Evolutionary conservation across 2,329 filamentous ascomycete species (phyloP), one percentile per base, ranked within the genome.

Genomic region (Elsinoe arachidis): DNA sequence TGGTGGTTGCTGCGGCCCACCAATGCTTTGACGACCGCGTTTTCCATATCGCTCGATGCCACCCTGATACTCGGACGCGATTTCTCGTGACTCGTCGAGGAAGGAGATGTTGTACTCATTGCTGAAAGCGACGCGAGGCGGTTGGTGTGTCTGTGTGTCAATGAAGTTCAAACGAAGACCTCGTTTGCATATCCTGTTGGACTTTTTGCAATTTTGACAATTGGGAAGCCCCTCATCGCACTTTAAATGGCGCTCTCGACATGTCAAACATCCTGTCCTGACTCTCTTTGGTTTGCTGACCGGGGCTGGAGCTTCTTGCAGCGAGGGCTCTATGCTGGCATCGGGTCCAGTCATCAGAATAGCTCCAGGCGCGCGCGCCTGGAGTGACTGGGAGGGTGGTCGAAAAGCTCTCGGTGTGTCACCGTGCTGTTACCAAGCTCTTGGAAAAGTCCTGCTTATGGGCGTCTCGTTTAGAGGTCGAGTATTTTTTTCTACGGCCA

Each of bases 121-220:
- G 1, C 82, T 80, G 4, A 80, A 77, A 21, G 87, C 74, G 51
- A 80, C 80, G n/a, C 66, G 53, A 7, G 56, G 63, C 55, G 86
- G 88, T 52, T 77, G 74, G 66, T 87, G 83, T 58, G 86, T 84
- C 61, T 86, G 85, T 2, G 86, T 87, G 67, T 96, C 90, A 63
- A 96, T 90, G 66, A 96, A 97, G 73, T 96, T 96, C 39, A 97
- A 77, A 37, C 89, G 82, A 53, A 96, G 78, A 15, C 91, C 92
- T 64, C 90, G 83, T 69, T 91, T 90, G 76, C 92, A 97, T 58
- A 85, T 77, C 53, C 92, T 80, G 66, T 84, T 91, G 55, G 91
- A 93, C 73, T 95, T 96, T 59, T 83, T 82, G 72, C 92, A 96
- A 67, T 96, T 96, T 65, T 87, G 77, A 67, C 82, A 85, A 57